phyloP scores from a whole-genome alignment of 2,329 filamentous ascomycete genomes.

The Stemphylium vesicarium region DNA sequence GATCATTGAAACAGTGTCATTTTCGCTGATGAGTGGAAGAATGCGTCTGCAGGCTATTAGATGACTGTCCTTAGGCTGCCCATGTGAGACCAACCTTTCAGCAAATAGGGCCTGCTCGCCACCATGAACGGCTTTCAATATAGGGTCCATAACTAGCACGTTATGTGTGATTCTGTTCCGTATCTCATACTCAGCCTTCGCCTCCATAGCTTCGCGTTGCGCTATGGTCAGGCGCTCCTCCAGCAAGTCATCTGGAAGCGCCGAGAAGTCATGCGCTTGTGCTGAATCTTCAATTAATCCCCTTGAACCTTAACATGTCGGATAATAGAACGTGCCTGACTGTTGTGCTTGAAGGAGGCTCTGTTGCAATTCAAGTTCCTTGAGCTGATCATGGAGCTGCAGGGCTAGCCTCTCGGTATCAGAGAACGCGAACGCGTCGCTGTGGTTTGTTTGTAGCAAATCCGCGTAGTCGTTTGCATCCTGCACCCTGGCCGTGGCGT shows the following conservation, averaged over 20 bases:
- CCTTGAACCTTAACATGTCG: not conserved
- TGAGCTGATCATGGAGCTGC: conserved; percentile 72
- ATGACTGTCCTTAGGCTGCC: not conserved
- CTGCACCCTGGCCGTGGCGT: conserved; percentile 16
- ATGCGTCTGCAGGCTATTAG: conserved; percentile 62
- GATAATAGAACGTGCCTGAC: conserved; percentile 28
- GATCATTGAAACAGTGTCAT: conserved; percentile 70
- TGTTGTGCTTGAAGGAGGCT: conserved; percentile 64
- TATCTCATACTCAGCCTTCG: conserved; percentile 72
- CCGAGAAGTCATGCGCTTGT: conserved; percentile 35
- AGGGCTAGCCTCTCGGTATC: conserved; percentile 70
- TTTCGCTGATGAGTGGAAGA: conserved; percentile 68
- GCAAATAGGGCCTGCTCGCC: conserved; percentile 67
- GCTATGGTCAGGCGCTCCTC: conserved; percentile 59
- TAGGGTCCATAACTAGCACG: conserved; percentile 74
- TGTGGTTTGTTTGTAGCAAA: conserved; percentile 53
- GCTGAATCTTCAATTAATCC: conserved; percentile 31
- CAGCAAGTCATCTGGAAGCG: conserved; percentile 59
- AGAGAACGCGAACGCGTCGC: conserved; percentile 64
- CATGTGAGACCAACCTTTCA: conserved; percentile 65
- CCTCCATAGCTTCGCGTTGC: conserved; percentile 71
- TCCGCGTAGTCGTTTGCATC: conserved; percentile 35
- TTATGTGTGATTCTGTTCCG: conserved; percentile 72
- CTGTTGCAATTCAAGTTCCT: conserved; percentile 74
- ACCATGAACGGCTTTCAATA: conserved; percentile 77